These are phyloP conservation scores for Trifolium repens DNA, from an alignment of 306 rosid genomes.

Conservation along the genomic window DNA sequence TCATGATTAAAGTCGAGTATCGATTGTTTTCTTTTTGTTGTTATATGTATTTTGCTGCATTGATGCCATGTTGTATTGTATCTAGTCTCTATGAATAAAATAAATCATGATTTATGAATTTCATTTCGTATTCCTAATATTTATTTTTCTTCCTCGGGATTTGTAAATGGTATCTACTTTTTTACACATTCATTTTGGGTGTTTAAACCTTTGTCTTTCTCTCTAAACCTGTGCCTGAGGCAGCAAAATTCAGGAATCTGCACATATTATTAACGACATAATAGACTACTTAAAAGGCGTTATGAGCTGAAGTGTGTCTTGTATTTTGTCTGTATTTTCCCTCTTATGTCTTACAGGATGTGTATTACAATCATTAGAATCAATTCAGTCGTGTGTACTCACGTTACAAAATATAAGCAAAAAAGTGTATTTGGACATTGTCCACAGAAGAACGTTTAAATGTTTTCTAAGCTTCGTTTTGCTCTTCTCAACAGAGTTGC, in stretches of 20 bases:
- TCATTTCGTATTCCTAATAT: not conserved
- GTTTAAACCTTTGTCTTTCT: not conserved
- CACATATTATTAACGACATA: not conserved
- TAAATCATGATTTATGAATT: not conserved
- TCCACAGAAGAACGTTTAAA: too few relatives aligned
- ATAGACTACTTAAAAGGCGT: not conserved
- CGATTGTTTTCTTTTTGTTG: not conserved
- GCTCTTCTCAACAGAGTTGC: too few relatives aligned
- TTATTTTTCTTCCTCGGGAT: not conserved
- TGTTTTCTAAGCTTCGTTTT: too few relatives aligned
- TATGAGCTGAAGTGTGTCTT: constrained; percentile 11
- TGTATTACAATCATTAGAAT: too few relatives aligned
- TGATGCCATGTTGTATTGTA: not conserved
- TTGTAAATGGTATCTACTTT: not conserved
- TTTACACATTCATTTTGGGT: not conserved
- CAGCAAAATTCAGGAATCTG: too few relatives aligned
- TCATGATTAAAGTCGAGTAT: not conserved
- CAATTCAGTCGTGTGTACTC: not conserved
- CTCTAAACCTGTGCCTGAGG: not conserved
- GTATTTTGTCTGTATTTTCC: not conserved
- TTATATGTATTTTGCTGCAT: not conserved
- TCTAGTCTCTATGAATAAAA: not conserved
- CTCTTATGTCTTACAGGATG: not conserved
- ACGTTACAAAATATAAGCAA: too few relatives aligned
- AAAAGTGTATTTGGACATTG: too few relatives aligned